These are phyloP conservation scores for Cladosporium sp. DNA, from an alignment of 2,329 filamentous ascomycete genomes.

Conservation along the genomic window DNA sequence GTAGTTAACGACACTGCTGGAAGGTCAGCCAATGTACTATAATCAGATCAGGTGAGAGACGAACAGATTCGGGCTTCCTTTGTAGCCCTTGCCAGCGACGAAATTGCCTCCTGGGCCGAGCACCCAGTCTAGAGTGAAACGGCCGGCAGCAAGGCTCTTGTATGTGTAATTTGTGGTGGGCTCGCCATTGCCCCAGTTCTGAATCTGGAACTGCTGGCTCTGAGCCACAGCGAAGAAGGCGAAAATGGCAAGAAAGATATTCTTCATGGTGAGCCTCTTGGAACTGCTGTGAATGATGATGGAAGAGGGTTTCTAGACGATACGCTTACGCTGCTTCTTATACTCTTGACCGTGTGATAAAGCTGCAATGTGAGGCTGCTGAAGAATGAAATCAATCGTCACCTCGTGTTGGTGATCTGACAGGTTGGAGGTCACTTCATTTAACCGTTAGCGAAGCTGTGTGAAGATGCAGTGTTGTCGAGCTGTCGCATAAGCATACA, in stretches of 20 bases:
- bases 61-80: constrained; percentile 8
- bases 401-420: background rate
- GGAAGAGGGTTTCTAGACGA: background rate
- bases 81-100: constrained; percentile 6
- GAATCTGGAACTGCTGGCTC: constrained; percentile 11
- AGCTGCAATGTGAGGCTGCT: background rate
- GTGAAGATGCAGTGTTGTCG: background rate
- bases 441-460: constrained; percentile 5
- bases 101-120: constrained; percentile 11
- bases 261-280: background rate
- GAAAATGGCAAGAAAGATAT: background rate
- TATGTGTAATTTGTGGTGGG: constrained; percentile 8
- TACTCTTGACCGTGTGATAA: background rate
- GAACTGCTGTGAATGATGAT: background rate
- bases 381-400: background rate
- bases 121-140: constrained; percentile 6
- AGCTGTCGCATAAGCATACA: background rate
- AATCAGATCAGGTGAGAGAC: background rate
- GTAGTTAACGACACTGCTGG: constrained; percentile 16
- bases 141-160: constrained; percentile 11
- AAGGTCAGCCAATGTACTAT: too few relatives aligned
- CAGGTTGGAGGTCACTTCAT: background rate
- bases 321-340: background rate
- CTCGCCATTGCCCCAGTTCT: constrained; percentile 13
- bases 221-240: background rate